These are phyloP conservation scores for Suillus brevipes DNA, from an alignment of 768 basidiomycete genomes.

Conservation along the genomic window DNA sequence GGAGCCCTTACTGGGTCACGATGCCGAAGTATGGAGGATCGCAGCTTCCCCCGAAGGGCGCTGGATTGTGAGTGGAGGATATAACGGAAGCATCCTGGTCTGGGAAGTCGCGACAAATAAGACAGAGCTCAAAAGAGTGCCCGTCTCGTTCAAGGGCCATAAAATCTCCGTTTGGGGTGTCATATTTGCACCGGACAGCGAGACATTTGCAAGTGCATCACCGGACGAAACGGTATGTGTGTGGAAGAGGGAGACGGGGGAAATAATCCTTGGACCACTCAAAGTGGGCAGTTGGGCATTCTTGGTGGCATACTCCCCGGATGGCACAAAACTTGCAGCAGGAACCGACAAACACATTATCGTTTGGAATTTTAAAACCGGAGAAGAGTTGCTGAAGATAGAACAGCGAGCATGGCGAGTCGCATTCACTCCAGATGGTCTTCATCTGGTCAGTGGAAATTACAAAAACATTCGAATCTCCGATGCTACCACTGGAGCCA, in stretches of 20 bases:
- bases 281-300: no score
- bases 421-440: neutral
- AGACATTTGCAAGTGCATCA: no score
- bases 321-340: no score
- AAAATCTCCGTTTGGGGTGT: fast-evolving
- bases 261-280: no score
- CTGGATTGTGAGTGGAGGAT: neutral
- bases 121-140: neutral
- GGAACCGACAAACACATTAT: no score
- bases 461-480: fast-evolving
- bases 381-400: neutral
- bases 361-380: no score
- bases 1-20: neutral
- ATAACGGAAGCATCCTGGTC: neutral
- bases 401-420: neutral
- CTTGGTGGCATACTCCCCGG: no score
- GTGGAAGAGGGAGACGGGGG: no score
- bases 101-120: neutral
- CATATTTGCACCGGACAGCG: no score
- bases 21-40: neutral
- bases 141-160: neutral
- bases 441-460: neutral
- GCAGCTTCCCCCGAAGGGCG: neutral
- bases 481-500: neutral
- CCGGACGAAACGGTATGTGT: fast-evolving